phyloP scores from a whole-genome alignment of 148 eudicot genomes.

The Suaeda aralocaspica region DNA sequence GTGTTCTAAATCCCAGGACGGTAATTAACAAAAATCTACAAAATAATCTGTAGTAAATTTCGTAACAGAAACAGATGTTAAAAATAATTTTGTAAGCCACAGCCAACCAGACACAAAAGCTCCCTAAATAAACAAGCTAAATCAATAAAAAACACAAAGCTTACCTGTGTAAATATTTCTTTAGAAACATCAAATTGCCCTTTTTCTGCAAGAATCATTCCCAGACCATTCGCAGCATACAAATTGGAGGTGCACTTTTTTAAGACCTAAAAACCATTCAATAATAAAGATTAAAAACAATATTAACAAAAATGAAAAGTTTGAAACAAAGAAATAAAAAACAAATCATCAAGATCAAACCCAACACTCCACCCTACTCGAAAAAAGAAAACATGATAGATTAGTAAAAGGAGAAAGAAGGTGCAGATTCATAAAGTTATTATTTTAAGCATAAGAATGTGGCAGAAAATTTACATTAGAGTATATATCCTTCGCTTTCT shows the following conservation, averaged over 20 bases:
- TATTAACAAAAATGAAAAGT: not conserved
- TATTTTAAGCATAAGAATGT: not conserved
- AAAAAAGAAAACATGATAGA: not conserved
- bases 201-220: conserved; percentile 87
- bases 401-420: not conserved
- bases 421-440: not conserved
- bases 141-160: conserved; percentile 2
- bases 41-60: no score
- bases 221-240: conserved; percentile 98
- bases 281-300: not conserved
- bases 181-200: conserved; percentile 91
- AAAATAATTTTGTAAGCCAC: not conserved
- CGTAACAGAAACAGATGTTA: not conserved
- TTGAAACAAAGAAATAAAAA: not conserved
- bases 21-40: no score
- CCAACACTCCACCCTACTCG: not conserved
- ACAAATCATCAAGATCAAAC: not conserved
- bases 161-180: conserved; percentile 83
- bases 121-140: not conserved
- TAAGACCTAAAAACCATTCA: conserved; percentile 61
- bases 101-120: not conserved
- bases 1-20: no score
- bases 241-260: conserved; percentile 59
- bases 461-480: conserved; percentile 48
- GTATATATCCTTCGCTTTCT: conserved; percentile 90